A percentile compares a stretch with the other conserved stretches of the same genome.
phyloP scores from a whole-genome alignment of 148 eudicot genomes.

The Chenopodium formosanum region DNA sequence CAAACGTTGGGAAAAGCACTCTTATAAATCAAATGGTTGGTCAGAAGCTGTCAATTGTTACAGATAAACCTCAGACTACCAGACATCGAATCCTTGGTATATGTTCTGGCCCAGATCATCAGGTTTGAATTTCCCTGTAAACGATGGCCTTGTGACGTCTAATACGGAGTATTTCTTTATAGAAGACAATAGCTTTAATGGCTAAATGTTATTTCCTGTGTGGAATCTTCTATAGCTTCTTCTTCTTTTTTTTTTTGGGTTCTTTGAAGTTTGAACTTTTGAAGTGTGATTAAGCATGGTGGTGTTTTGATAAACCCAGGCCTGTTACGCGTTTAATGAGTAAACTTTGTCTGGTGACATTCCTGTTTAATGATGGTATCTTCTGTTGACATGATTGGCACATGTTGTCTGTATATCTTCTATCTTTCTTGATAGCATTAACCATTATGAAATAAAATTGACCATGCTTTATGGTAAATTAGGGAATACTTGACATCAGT shows the following conservation, averaged over 20 bases:
- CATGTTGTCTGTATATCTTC: not conserved
- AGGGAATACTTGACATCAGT: not conserved
- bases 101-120: constrained; percentile 83
- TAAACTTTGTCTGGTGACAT: not conserved
- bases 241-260: no score
- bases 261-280: no score
- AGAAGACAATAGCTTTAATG: not conserved
- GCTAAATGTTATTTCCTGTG: not conserved
- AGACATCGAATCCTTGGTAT: constrained; percentile 96
- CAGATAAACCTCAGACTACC: constrained; percentile 97
- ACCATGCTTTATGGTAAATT: not conserved
- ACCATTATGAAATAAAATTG: not conserved
- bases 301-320: not conserved
- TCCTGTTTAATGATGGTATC: not conserved
- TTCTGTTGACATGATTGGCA: not conserved
- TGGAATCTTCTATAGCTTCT: not conserved
- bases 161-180: not conserved
- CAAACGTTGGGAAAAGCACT: constrained; percentile 97
- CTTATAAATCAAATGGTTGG: constrained; percentile 96
- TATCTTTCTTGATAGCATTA: not conserved
- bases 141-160: constrained; percentile 13
- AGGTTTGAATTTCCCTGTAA: constrained; percentile 59
- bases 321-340: not conserved
- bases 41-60: constrained; percentile 92
- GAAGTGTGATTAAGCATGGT: not conserved